Percentiles rank a stretch among this genome's conserved stretches.
phyloP scores from a whole-genome alignment of 352 stramenopile species.

The Phytophthora megakarya region DNA sequence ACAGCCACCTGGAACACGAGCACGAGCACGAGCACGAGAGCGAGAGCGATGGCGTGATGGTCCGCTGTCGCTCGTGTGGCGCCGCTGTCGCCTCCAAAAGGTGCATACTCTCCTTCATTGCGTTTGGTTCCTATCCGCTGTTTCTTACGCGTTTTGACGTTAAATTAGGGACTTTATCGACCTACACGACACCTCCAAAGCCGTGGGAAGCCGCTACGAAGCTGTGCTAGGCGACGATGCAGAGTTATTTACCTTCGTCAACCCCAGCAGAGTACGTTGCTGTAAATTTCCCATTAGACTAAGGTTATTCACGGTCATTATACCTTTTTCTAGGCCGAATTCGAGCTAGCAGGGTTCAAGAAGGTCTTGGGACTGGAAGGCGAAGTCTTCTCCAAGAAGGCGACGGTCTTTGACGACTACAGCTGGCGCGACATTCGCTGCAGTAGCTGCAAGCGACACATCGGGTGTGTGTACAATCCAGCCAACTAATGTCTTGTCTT shows the following conservation, averaged over 20 bases:
- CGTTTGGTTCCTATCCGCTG: background rate
- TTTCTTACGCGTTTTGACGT: slow-evolving; percentile 16
- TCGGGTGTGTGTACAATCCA: slow-evolving; percentile 50
- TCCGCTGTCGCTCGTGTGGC: slow-evolving; percentile 83
- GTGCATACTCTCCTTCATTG: slow-evolving; percentile 32
- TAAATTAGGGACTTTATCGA: slow-evolving; percentile 65
- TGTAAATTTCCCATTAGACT: background rate
- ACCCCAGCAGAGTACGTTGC: slow-evolving; percentile 58
- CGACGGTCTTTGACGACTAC: slow-evolving; percentile 85
- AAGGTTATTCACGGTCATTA: background rate
- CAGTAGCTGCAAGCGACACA: slow-evolving; percentile 71
- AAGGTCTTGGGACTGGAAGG: slow-evolving; percentile 57
- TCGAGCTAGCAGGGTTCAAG: slow-evolving; percentile 79
- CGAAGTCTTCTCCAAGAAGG: slow-evolving; percentile 70
- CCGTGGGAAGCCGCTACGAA: slow-evolving; percentile 59
- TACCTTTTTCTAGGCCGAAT: slow-evolving; percentile 54
- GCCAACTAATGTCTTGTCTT: background rate
- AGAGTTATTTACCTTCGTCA: slow-evolving; percentile 81
- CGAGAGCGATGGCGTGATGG: slow-evolving; percentile 36
- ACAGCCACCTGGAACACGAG: slow-evolving; percentile 31
- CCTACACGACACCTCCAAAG: slow-evolving; percentile 76
- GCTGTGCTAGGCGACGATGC: slow-evolving; percentile 49
- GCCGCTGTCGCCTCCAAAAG: slow-evolving; percentile 67
- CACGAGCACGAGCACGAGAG: slow-evolving; percentile 28
- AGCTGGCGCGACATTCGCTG: slow-evolving; percentile 82